Evolutionary conservation across 768 basidiomycete species (phyloP), one percentile per base, ranked within the genome.

Genomic region (Suillus plorans): DNA sequence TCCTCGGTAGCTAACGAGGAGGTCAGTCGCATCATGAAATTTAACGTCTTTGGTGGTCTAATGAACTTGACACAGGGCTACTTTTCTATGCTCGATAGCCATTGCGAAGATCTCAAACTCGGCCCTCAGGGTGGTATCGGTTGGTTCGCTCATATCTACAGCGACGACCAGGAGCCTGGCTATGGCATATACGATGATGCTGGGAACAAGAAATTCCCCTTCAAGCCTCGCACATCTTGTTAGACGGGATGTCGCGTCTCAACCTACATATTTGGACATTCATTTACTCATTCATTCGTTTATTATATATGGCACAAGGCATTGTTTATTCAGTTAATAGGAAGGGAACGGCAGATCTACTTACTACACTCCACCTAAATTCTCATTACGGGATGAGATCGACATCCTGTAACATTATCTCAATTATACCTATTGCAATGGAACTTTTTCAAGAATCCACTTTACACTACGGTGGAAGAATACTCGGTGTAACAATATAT

Each of bases 141-240:
- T 13, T 93, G 91, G 91, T 93, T 93, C 69, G 89, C 89, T 34
- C 91, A 92, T 71, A 87, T 92, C 62, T 92, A 91, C 70, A 86
- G 86, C 2, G 91, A 91, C 70, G 65, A 74, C 65, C 82, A 86
- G 74, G 82, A 82, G 60, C 86, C 87, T 20, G 90, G 90, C 13
- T 92, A 92, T 69, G 91, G 90, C 7, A 84, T 92, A 61, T 89
- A 88, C 69, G 75, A 82, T 39, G 66, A 49, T 0, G 73, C 78
- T 37, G 85, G 86, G 25, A 70, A 72, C 25, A 68, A 82, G 66
- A 91, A 92, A 76, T 89, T 91, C 71, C 75, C 79, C 6, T 91
- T 91, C 72, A 77, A 74, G n/a, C 89, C 89, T 0, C 82, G 80
- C 63, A 89, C 86, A 6, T 79, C 80, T 6, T 90, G 89, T 73